Evolutionary conservation across 1,284 basidiomycete genomes (phyloP).

Genomic region (Moesziomyces sp.): DNA sequence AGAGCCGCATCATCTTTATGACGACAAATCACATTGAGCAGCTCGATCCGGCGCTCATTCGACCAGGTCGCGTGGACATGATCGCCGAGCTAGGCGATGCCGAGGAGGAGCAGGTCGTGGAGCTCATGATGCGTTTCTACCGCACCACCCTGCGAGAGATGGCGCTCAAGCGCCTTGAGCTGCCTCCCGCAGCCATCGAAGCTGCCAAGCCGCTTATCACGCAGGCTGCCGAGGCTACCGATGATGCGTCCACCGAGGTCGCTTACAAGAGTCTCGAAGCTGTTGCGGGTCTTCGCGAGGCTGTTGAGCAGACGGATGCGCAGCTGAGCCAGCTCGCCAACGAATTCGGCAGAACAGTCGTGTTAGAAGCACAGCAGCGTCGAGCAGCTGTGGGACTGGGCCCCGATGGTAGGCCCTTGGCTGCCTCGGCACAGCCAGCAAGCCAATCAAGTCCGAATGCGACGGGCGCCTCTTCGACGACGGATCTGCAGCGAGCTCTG

Average conservation of each 20-base stretch:
- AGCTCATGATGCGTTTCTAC: slow-evolving; percentile 89
- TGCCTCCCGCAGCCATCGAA: slow-evolving; percentile 14
- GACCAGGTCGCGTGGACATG: slow-evolving; percentile 92
- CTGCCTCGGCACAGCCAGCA: background rate
- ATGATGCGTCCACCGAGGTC: background rate
- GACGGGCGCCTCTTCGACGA: background rate
- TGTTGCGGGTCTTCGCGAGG: slow-evolving; percentile 22
- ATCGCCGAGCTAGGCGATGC: slow-evolving; percentile 88
- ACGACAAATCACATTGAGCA: slow-evolving; percentile 89
- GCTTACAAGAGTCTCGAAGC: slow-evolving; percentile 32
- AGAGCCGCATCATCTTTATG: slow-evolving; percentile 96
- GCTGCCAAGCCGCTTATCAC: slow-evolving; percentile 25
- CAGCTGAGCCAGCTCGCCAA: slow-evolving; percentile 30
- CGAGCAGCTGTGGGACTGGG: slow-evolving; percentile 41
- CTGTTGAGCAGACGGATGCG: slow-evolving; percentile 22
- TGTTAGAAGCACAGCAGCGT: slow-evolving; percentile 29
- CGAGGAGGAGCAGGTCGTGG: slow-evolving; percentile 80
- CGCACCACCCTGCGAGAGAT: slow-evolving; percentile 44
- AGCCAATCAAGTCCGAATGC: slow-evolving; percentile 1
- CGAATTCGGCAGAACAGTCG: slow-evolving; percentile 38
- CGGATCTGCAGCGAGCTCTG: slow-evolving; percentile 5
- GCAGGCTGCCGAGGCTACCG: slow-evolving; percentile 7
- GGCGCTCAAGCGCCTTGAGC: slow-evolving; percentile 18
- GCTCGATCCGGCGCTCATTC: slow-evolving; percentile 86
- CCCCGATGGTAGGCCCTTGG: slow-evolving; percentile 22